Evolutionary conservation across 2,329 filamentous ascomycete genomes (phyloP).

Genomic region (Dactylellina sp.): DNA sequence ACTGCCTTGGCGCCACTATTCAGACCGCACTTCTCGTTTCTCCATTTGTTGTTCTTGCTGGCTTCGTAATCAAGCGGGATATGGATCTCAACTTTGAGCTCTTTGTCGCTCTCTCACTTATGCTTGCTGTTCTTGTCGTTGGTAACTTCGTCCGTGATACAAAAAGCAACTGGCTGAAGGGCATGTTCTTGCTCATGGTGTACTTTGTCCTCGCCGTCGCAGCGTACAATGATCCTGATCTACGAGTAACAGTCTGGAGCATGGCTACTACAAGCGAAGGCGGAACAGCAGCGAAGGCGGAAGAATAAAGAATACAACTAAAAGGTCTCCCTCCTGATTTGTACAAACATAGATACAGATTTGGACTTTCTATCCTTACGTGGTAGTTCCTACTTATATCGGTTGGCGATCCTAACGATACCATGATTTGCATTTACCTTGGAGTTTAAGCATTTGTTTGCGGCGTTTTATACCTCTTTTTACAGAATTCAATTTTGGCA

Average conservation of each 20-base stretch:
- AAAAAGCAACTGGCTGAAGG: conserved; percentile 91
- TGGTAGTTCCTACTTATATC: neutral
- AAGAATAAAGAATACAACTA: neutral
- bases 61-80: conserved; percentile 77
- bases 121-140: conserved; percentile 85
- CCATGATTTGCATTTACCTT: conserved; percentile 2
- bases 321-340: too few relatives aligned
- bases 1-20: conserved; percentile 86
- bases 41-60: conserved; percentile 83
- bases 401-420: neutral
- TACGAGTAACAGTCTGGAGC: neutral
- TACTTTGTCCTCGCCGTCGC: conserved; percentile 32
- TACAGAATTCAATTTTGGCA: neutral
- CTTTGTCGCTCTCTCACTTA: conserved; percentile 83
- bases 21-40: conserved; percentile 91
- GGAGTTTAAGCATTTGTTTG: neutral
- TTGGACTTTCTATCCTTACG: neutral
- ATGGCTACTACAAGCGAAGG: neutral
- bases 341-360: neutral
- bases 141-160: conserved; percentile 88
- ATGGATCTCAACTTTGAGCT: conserved; percentile 88
- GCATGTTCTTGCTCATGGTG: conserved; percentile 77
- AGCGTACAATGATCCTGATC: conserved; percentile 28
- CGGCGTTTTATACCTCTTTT: neutral
- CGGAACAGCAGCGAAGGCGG: neutral